Conservation (phyloP, 495 filamentous ascomycete species). For the Tetracladium setigerum region DNA sequence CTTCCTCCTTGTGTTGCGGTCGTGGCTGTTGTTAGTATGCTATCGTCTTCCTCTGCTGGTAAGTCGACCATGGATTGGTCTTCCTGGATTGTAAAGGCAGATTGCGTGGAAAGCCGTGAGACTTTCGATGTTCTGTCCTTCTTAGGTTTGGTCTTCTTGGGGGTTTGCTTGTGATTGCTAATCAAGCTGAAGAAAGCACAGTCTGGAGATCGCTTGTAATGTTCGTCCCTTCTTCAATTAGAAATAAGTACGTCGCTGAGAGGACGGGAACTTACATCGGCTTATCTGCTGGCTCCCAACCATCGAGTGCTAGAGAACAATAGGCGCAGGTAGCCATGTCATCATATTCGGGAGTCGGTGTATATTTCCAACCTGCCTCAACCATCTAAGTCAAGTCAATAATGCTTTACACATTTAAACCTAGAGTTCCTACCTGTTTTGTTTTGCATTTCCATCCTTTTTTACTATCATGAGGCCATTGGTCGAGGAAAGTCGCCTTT, state of each 20-base stretch:
- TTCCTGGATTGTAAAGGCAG: conserved; percentile 26
- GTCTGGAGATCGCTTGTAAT: conserved; percentile 64
- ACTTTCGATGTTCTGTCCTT: conserved; percentile 59
- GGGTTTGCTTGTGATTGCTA: conserved; percentile 28
- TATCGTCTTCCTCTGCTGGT: conserved; percentile 56
- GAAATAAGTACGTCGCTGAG: neutral
- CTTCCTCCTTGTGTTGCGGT: conserved; percentile 47
- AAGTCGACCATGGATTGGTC: conserved; percentile 47
- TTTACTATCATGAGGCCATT: conserved; percentile 87
- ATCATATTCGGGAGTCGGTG: conserved; percentile 67
- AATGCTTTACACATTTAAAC: neutral
- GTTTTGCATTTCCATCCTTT: conserved; percentile 81
- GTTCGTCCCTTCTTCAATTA: conserved; percentile 63
- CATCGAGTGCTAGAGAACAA: conserved; percentile 76
- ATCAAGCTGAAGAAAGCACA: conserved; percentile 73
- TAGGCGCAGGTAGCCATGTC: conserved; percentile 87
- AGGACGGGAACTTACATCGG: conserved; percentile 54
- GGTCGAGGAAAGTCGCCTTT: conserved; percentile 64
- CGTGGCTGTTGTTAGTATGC: conserved; percentile 51
- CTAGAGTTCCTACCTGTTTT: conserved; percentile 56
- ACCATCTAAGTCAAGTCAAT: conserved; percentile 57
- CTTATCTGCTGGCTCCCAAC: conserved; percentile 87
- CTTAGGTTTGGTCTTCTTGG: conserved; percentile 38
- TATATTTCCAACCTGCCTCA: conserved; percentile 88
- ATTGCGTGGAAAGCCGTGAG: conserved; percentile 56